Conservation (phyloP, 768 basidiomycete species). For the Chalciporus sphaerocephalus region DNA sequence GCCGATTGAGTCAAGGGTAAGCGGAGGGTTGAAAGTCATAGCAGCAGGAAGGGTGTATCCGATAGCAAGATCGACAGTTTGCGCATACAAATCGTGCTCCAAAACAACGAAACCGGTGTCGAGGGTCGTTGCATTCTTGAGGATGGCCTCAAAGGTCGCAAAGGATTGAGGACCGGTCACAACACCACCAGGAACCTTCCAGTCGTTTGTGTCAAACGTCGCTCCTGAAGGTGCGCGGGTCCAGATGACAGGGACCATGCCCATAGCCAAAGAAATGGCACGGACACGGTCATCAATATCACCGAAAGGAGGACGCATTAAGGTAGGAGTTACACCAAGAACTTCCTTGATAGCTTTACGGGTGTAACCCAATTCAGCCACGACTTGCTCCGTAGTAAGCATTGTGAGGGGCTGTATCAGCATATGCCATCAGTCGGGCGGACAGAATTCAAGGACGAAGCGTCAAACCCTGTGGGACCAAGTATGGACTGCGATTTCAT, state of each 20-base stretch:
- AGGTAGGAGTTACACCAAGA: slow-evolving; percentile 70
- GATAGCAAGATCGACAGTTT: slow-evolving; percentile 86
- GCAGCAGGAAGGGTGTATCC: slow-evolving; percentile 84
- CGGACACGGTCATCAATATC: slow-evolving; percentile 94
- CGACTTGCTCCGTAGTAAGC: slow-evolving; percentile 76
- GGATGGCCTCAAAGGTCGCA: slow-evolving; percentile 67
- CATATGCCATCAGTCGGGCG: slow-evolving; percentile 17
- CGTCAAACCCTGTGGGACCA: slow-evolving; percentile 75
- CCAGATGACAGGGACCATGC: slow-evolving; percentile 89
- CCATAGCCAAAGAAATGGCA: slow-evolving; percentile 87
- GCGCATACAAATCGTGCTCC: slow-evolving; percentile 79
- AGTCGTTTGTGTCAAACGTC: slow-evolving; percentile 78
- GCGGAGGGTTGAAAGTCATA: slow-evolving; percentile 55
- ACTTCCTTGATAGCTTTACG: slow-evolving; percentile 76
- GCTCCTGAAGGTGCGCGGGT: slow-evolving; percentile 53
- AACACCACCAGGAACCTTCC: slow-evolving; percentile 79
- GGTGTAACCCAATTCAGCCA: slow-evolving; percentile 93
- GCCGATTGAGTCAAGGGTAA: slow-evolving; percentile 73
- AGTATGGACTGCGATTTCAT: slow-evolving; percentile 83
- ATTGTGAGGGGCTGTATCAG: slow-evolving; percentile 53
- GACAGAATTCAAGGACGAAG: not conserved
- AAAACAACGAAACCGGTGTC: slow-evolving; percentile 81
- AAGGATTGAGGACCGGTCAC: slow-evolving; percentile 63
- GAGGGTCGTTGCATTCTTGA: slow-evolving; percentile 59
- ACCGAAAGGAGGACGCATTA: slow-evolving; percentile 79